Evolutionary conservation across 306 rosid genomes (phyloP), one percentile per base, ranked within the genome.

Genomic region (Malus sylvestris): DNA sequence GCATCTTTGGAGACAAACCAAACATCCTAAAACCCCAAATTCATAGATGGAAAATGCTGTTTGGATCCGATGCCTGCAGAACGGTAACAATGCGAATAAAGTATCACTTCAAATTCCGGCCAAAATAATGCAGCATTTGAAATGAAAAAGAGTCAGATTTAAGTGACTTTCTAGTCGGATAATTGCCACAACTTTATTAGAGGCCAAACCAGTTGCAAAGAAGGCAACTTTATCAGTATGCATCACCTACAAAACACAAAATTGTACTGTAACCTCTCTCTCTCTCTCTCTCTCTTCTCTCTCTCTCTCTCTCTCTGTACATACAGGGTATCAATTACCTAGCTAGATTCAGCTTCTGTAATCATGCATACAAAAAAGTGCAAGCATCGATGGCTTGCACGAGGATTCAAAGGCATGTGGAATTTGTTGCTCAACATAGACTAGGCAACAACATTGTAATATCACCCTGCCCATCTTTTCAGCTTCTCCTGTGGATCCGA

Each of bases 241-340:
- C 67, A 81, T 22, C 69, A 72, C 32, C 58, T 10, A 59, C 55
- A 58, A 29, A 75, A 78, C 38, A 68, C 49, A 20, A 57, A 72
- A 76, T 72, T 53, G 55, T 76, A 32, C 51, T 6, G 70, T 55
- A 66, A 71, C 69, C 75, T 8, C 49, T 10, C 49, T 65, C 45
- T 38, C 29, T 1, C 45, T 29, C 63, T 12, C 18, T 63, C 75
- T 8, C 70, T 10, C 49, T 29, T 30, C 7, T 11, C 45, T 82
- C 62, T 68, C 42, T 70, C 18, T 1, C 62, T 29, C 63, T 12
- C 18, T 63, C 83, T 67, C 80, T 68, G 72, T 87, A 82, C 87
- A 86, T 20, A 65, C 10, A 52, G 88, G 86, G 90, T 72, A 82
- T 76, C 57, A 75, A 78, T 74, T 78, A 85, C 61, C 80, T 20